Conservation (phyloP, 345 rosid genomes). For the Eucalyptus marginata region DNA sequence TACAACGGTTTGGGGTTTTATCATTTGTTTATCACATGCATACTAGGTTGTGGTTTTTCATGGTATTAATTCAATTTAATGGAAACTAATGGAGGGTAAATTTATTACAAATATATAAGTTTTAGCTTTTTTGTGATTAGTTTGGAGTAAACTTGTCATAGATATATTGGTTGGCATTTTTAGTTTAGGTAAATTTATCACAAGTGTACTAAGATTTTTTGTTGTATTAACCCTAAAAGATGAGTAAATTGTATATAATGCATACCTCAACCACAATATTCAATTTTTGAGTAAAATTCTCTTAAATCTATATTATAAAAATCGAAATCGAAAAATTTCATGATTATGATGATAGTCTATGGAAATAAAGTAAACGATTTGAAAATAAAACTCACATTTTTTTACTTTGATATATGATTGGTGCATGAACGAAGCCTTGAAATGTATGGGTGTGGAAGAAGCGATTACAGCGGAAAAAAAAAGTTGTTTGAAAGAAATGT, state of each 20-base stretch:
- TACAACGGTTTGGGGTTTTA: fast-evolving
- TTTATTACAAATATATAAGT: fast-evolving
- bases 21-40: fast-evolving
- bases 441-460: neutral
- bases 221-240: neutral
- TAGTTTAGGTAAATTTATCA: fast-evolving
- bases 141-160: no score
- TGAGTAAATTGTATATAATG: neutral
- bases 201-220: fast-evolving
- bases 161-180: fast-evolving
- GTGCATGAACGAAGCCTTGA: neutral
- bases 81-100: neutral
- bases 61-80: fast-evolving
- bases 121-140: fast-evolving
- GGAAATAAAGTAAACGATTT: no score
- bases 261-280: fast-evolving
- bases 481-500: neutral
- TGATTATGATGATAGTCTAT: neutral
- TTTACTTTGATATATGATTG: neutral
- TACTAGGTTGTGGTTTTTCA: fast-evolving
- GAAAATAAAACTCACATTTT: no score
- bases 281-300: neutral
- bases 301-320: fast-evolving
- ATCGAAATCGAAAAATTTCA: neutral
- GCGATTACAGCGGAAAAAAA: neutral